Evolutionary conservation across 1,139 yeast species (phyloP).

Genomic region (Candida tetrigidarum): DNA sequence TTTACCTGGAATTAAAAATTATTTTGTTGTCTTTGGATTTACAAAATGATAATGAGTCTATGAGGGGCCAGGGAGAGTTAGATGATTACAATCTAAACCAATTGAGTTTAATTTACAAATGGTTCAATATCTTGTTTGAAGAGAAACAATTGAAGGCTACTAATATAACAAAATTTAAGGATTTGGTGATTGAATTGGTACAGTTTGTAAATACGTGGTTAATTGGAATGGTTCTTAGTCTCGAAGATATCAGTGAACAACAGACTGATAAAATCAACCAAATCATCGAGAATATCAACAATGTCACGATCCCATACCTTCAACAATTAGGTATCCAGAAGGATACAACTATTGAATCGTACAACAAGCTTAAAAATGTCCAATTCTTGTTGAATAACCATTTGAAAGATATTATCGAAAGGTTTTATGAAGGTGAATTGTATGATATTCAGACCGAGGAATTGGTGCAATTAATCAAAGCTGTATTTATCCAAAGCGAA

Average conservation of each 20-base stretch:
- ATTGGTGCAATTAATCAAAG: constrained; percentile 57
- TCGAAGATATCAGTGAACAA: constrained; percentile 41
- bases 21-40: constrained; percentile 23
- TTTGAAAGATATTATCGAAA: constrained; percentile 68
- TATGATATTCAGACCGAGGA: constrained; percentile 74
- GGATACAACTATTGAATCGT: constrained; percentile 27
- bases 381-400: constrained; percentile 54
- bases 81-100: constrained; percentile 28
- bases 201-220: constrained; percentile 37
- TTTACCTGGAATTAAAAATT: constrained; percentile 25
- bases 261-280: constrained; percentile 36
- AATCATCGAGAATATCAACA: constrained; percentile 27
- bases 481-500: constrained; percentile 73
- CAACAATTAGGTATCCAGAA: constrained; percentile 20
- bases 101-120: constrained; percentile 25
- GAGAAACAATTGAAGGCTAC: constrained; percentile 28
- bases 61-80: constrained; percentile 17
- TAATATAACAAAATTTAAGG: constrained; percentile 32
- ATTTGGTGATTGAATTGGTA: constrained; percentile 29
- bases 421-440: constrained; percentile 74
- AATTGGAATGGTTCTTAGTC: constrained; percentile 28
- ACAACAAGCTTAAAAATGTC: constrained; percentile 49
- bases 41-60: constrained; percentile 8
- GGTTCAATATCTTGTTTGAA: constrained; percentile 30
- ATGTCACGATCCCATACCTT: constrained; percentile 22